Conservation (phyloP, 2,329 filamentous ascomycete species). For the Aureobasidium leucospermi region DNA sequence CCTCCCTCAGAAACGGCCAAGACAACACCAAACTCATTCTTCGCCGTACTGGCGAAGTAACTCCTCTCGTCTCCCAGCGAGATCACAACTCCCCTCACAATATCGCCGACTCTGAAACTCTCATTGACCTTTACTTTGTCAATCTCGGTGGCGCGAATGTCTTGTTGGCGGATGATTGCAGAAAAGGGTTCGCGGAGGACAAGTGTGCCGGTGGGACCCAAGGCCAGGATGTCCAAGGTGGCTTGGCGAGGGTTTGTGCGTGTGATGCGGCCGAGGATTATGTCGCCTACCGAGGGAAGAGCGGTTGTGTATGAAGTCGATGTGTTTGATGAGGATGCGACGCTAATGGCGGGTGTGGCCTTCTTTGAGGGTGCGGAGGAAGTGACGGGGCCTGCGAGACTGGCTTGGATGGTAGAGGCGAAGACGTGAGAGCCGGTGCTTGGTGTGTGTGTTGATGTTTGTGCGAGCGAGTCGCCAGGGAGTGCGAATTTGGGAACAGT, state of each 20-base stretch:
- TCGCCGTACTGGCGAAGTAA: slow-evolving; percentile 89
- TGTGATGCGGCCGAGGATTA: slow-evolving; percentile 77
- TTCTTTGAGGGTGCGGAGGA: slow-evolving; percentile 46
- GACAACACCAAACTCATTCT: slow-evolving; percentile 87
- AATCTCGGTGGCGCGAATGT: slow-evolving; percentile 91
- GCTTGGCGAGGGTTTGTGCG: slow-evolving; percentile 81
- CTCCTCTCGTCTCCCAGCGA: slow-evolving; percentile 84
- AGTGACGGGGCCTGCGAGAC: slow-evolving; percentile 60
- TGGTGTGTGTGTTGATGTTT: slow-evolving; percentile 57
- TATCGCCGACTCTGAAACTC: slow-evolving; percentile 85
- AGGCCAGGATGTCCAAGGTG: slow-evolving; percentile 76
- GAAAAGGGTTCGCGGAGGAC: slow-evolving; percentile 24
- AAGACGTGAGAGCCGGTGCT: slow-evolving; percentile 82
- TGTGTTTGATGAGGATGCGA: slow-evolving; percentile 18
- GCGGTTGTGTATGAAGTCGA: slow-evolving; percentile 48
- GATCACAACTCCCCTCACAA: slow-evolving; percentile 78
- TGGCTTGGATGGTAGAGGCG: slow-evolving; percentile 68
- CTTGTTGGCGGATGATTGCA: slow-evolving; percentile 49
- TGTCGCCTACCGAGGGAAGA: slow-evolving; percentile 72
- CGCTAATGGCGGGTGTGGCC: slow-evolving; percentile 30
- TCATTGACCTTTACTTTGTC: slow-evolving; percentile 88
- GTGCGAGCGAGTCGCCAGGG: slow-evolving; percentile 74
- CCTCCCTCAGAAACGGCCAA: slow-evolving; percentile 80
- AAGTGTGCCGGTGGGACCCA: slow-evolving; percentile 47
- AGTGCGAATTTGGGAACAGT: slow-evolving; percentile 48